These are phyloP conservation scores for Taxillus chinensis DNA, from an alignment of 164 flowering plant genomes.

Conservation along the genomic window DNA sequence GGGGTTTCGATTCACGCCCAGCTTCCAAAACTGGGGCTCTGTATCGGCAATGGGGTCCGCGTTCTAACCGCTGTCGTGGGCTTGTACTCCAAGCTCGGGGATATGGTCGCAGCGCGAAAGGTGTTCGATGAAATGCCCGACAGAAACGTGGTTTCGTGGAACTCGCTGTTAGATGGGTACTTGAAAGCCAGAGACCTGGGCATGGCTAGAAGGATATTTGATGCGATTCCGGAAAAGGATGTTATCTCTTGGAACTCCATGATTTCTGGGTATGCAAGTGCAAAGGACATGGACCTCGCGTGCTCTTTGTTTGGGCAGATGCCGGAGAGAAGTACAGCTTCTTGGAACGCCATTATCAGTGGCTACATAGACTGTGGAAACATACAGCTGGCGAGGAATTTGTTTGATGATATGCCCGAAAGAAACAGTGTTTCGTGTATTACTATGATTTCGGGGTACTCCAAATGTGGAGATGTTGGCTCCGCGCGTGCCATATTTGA, in stretches of 20 bases:
- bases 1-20: constrained; percentile 1
- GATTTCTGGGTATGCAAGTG: neutral
- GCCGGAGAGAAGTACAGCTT: neutral
- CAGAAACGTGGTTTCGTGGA: constrained; percentile 1
- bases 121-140: constrained; percentile 6
- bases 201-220: neutral
- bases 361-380: neutral
- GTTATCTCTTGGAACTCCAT: constrained; percentile 4
- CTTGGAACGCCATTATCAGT: neutral
- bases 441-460: constrained; percentile 4
- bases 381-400: neutral
- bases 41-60: neutral
- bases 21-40: neutral
- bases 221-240: constrained; percentile 1
- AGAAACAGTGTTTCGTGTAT: constrained; percentile 2
- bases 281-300: neutral
- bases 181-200: neutral
- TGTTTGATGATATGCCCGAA: neutral
- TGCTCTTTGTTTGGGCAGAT: neutral
- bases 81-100: neutral
- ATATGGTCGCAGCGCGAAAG: neutral
- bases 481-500: neutral
- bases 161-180: neutral
- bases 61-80: constrained; percentile 1
- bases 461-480: neutral